phyloP scores from a whole-genome alignment of 257 asterid species.

The Echites panduratus region DNA sequence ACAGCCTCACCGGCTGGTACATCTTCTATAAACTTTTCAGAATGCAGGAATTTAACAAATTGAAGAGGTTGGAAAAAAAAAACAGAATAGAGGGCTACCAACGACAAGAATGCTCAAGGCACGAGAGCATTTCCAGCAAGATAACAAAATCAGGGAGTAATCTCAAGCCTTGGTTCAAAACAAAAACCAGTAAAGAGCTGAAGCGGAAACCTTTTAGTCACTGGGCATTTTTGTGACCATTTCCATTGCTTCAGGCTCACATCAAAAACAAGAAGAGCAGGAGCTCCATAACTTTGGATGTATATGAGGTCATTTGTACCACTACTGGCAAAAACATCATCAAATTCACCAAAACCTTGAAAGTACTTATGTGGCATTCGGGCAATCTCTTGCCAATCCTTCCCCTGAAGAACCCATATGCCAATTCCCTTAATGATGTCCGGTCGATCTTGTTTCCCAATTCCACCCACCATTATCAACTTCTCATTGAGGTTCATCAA shows the following conservation, averaged over 20 bases:
- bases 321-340: slow-evolving; percentile 91
- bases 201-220: slow-evolving; percentile 79
- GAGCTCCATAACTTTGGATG: slow-evolving; percentile 87
- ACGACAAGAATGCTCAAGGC: neutral
- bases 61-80: slow-evolving; percentile 9
- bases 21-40: slow-evolving; percentile 31
- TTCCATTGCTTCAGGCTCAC: slow-evolving; percentile 62
- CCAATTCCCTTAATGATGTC: slow-evolving; percentile 91
- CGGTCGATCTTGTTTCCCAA: slow-evolving; percentile 71
- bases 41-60: slow-evolving; percentile 16
- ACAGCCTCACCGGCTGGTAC: slow-evolving; percentile 27
- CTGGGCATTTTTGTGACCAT: slow-evolving; percentile 94
- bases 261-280: slow-evolving; percentile 72
- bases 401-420: slow-evolving; percentile 67
- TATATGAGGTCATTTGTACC: slow-evolving; percentile 76
- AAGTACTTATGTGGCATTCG: slow-evolving; percentile 83
- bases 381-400: slow-evolving; percentile 69
- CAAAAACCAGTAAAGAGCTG: slow-evolving; percentile 94
- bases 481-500: slow-evolving; percentile 74
- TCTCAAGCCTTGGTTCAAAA: slow-evolving; percentile 82
- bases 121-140: neutral
- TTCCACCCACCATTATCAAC: slow-evolving; percentile 91
- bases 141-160: slow-evolving; percentile 44
- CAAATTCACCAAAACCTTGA: slow-evolving; percentile 95
- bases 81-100: neutral